Evolutionary conservation across 352 stramenopile genomes (phyloP).

Genomic region (Halophytophthora batemanensis): DNA sequence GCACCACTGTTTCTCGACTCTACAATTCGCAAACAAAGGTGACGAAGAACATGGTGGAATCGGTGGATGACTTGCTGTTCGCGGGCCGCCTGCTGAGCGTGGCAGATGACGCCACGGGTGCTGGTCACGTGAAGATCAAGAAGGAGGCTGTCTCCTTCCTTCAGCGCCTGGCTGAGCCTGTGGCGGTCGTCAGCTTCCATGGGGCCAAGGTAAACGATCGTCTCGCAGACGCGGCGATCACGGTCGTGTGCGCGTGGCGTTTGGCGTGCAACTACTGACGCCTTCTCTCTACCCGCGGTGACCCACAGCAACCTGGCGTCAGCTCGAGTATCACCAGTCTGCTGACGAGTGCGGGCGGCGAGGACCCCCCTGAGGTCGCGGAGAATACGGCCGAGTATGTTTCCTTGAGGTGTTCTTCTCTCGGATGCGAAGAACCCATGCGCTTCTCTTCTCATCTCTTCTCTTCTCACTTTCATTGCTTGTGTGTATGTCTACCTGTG

Average conservation of each 20-base stretch:
- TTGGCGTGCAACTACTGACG: too few relatives aligned
- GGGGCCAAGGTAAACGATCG: conserved; percentile 29
- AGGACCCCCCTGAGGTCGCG: conserved; percentile 8
- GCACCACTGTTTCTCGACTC: not conserved
- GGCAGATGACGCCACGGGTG: conserved; percentile 28
- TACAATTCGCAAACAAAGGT: not conserved
- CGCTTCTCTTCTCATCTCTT: too few relatives aligned
- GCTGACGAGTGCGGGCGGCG: too few relatives aligned
- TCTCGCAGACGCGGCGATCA: not conserved
- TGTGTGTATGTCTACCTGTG: not conserved
- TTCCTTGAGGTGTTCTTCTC: too few relatives aligned
- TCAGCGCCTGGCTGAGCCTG: conserved; percentile 57
- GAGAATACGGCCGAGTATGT: conserved; percentile 22
- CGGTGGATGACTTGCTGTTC: conserved; percentile 49
- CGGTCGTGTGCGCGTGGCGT: not conserved
- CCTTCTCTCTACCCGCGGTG: too few relatives aligned
- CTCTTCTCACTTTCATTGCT: too few relatives aligned
- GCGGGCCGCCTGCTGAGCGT: conserved; percentile 60
- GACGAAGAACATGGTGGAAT: conserved; percentile 1
- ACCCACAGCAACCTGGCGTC: too few relatives aligned
- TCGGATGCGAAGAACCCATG: too few relatives aligned
- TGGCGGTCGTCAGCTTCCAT: conserved; percentile 72
- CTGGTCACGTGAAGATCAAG: conserved; percentile 57
- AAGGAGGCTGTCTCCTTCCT: conserved; percentile 71
- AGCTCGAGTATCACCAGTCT: too few relatives aligned